Conservation (phyloP, 371 early-diverging fungal species). For the Actinomortierella wolfii region DNA sequence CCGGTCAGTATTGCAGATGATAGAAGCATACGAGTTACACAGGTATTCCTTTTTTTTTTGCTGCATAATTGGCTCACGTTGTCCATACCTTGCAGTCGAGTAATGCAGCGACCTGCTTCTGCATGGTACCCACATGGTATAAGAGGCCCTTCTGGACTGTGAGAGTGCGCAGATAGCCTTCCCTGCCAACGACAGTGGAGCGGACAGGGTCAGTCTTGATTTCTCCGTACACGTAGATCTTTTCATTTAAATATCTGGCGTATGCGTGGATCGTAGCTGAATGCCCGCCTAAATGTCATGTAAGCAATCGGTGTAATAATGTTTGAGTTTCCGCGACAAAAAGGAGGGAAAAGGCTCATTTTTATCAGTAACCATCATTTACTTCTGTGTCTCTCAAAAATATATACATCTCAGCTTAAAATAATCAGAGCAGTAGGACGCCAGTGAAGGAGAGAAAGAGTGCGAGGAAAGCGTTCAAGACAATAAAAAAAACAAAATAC, state of each 20-base stretch:
- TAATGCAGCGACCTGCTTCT: constrained; percentile 80
- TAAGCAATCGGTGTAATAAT: too few relatives aligned
- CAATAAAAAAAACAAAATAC: constrained; percentile 64
- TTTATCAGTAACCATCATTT: constrained; percentile 2
- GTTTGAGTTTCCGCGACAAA: constrained; percentile 65
- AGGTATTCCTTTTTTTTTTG: not conserved
- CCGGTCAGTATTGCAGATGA: not conserved
- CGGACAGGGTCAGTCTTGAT: constrained; percentile 77
- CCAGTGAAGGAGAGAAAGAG: constrained; percentile 9
- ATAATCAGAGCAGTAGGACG: constrained; percentile 23
- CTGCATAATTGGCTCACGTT: too few relatives aligned
- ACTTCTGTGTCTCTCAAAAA: constrained; percentile 8
- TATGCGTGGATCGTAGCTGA: constrained; percentile 69
- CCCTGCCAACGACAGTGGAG: constrained; percentile 50
- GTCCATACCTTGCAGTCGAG: constrained; percentile 78
- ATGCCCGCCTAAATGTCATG: constrained; percentile 37
- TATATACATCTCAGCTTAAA: not conserved
- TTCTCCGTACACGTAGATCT: constrained; percentile 74
- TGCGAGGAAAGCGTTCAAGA: constrained; percentile 66
- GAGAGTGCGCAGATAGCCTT: constrained; percentile 58
- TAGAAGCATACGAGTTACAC: too few relatives aligned
- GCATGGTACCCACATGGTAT: constrained; percentile 76
- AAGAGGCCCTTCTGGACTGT: constrained; percentile 74
- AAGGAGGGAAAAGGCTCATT: too few relatives aligned
- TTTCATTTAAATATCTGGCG: constrained; percentile 83